Evolutionary conservation across 148 eudicot species (phyloP), one percentile per base, ranked within the genome.

Genomic region (Oxyria digyna): DNA sequence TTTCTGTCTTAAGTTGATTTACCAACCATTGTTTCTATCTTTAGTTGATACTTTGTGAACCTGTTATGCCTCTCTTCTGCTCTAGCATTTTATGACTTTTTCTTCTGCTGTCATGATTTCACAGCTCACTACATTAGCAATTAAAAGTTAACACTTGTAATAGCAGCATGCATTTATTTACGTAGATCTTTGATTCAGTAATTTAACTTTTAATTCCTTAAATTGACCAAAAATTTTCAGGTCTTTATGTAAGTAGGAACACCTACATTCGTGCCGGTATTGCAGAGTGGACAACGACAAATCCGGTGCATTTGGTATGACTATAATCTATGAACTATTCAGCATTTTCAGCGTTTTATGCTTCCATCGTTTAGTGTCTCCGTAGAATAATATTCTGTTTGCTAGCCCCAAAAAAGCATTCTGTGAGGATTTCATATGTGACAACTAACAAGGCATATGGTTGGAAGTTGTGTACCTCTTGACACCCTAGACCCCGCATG

Each of bases 211-310:
- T 27, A 59, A 31, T 27, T 27, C 14, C 65, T 29, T 59, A 59
- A 29, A 29, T 33, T 48, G 33, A n/a, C n/a, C n/a, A n/a, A n/a
- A n/a, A n/a, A 6, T n/a, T 8, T 26, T 50, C 85, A 93, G 98
- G 96, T 42, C 81, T 93, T 52, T 93, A 89, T 77, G 88, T 87
- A 52, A 93, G 98, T 69, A 83, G 96, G 79, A 93, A 93, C 71
- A 89, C 96, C 70, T 93, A 93, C 62, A 89, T 89, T 71, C 91
- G 87, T 69, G 83, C 96, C 64, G 96, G 96, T 74, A 75, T 89
- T 73, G 95, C 98, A 52, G 96, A 89, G 77, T 93, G 96, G 98
- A 87, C 78, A 77, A 75, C 82, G 66, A 75, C 88, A 69, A 93
- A 93, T 79, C 95, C 98, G 38, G 96, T 93, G 68, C 95, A 89